A percentile compares a stretch with the other conserved stretches of the same genome.
These are phyloP conservation scores for Gynostemma pentaphyllum DNA, from an alignment of 306 rosid species.

Conservation along the genomic window DNA sequence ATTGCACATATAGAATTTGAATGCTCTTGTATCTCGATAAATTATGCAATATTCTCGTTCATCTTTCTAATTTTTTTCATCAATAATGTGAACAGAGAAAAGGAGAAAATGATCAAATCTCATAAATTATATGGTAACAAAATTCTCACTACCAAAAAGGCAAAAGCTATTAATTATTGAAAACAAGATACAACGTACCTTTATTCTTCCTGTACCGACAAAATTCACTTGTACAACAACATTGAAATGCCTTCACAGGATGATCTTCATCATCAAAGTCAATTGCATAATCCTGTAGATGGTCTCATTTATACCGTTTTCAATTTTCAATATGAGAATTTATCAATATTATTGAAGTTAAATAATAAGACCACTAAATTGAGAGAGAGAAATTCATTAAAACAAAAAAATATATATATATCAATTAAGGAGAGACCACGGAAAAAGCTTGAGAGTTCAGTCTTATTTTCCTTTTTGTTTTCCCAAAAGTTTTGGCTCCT, in stretches of 20 bases:
- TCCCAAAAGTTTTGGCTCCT: too few relatives aligned
- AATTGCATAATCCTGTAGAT: constrained; percentile 74
- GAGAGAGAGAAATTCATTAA: too few relatives aligned
- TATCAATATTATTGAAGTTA: background rate
- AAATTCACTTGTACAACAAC: constrained; percentile 54
- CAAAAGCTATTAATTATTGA: background rate
- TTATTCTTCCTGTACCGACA: constrained; percentile 40
- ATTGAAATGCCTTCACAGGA: constrained; percentile 66
- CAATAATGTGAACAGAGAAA: too few relatives aligned
- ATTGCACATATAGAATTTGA: too few relatives aligned
- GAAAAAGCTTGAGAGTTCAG: too few relatives aligned
- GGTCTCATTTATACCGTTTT: background rate
- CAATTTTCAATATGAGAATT: background rate
- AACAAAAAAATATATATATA: too few relatives aligned
- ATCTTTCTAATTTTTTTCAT: too few relatives aligned
- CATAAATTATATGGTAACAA: background rate
- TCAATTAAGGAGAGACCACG: too few relatives aligned
- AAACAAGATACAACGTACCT: background rate
- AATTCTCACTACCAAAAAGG: background rate
- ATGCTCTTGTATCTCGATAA: too few relatives aligned
- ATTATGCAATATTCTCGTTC: too few relatives aligned
- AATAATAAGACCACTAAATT: too few relatives aligned
- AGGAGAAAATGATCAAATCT: background rate
- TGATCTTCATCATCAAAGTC: constrained; percentile 67
- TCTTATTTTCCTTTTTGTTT: too few relatives aligned